Evolutionary conservation across 768 basidiomycete genomes (phyloP).

Genomic region (Suillus clintonianus): DNA sequence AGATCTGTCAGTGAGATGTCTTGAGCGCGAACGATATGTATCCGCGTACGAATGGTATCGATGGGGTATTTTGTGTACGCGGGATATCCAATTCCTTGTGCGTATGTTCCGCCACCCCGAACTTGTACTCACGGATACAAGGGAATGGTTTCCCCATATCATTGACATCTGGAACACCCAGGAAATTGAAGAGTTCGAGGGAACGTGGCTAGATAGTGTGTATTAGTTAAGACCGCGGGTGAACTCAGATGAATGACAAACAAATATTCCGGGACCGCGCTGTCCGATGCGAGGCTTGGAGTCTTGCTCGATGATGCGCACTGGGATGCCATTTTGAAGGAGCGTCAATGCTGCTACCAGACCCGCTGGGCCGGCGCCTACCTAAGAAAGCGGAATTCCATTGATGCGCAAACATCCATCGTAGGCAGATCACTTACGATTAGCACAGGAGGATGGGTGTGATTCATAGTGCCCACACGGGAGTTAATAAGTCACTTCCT

Average conservation of each 20-base stretch:
- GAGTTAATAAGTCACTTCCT: no score
- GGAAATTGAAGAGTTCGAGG: conserved; percentile 39
- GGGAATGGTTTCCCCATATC: conserved; percentile 28
- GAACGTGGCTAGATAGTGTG: conserved; percentile 38
- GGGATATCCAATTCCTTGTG: conserved; percentile 16
- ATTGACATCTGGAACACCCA: conserved; percentile 40
- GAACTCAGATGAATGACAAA: conserved; percentile 12
- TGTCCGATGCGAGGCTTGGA: conserved; percentile 35
- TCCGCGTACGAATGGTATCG: conserved; percentile 28
- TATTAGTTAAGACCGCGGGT: not conserved
- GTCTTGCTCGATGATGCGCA: conserved; percentile 10
- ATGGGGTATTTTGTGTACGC: conserved; percentile 18
- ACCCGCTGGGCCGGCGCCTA: conserved; percentile 8
- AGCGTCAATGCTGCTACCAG: conserved; percentile 12
- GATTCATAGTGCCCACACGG: no score
- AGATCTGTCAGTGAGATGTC: not conserved
- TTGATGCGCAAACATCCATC: no score
- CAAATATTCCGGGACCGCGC: conserved; percentile 40
- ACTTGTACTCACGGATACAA: conserved; percentile 35
- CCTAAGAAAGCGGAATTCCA: not conserved
- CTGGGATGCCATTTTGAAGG: conserved; percentile 11
- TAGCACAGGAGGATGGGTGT: no score
- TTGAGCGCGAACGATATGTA: not conserved
- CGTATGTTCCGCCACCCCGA: not conserved
- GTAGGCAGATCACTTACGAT: no score